A percentile compares a stretch with the other conserved stretches of the same genome.
phyloP scores from a whole-genome alignment of 2,329 filamentous ascomycete species.

The Sclerotiophoma versabilis region DNA sequence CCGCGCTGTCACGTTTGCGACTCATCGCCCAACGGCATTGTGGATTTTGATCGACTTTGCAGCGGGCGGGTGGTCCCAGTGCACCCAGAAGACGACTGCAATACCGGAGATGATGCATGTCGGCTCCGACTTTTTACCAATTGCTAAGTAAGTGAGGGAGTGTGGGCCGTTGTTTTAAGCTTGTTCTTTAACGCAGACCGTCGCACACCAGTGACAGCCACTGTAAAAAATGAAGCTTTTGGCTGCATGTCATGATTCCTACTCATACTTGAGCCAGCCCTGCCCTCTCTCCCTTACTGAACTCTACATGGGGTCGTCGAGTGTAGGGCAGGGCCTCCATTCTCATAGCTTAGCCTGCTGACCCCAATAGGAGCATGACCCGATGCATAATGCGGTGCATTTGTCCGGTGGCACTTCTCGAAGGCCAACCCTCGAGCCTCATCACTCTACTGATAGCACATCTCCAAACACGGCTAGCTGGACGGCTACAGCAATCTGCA shows the following conservation, averaged over 20 bases:
- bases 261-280: constrained; percentile 4
- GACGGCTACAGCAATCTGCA: constrained; percentile 32
- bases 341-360: constrained; percentile 22
- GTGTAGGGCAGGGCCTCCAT: constrained; percentile 40
- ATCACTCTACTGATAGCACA: constrained; percentile 34
- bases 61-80: constrained; percentile 30
- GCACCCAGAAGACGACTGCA: constrained; percentile 25
- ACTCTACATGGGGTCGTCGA: constrained; percentile 32
- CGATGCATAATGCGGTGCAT: constrained; percentile 42
- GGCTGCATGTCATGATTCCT: constrained; percentile 1
- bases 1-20: neutral
- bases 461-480: constrained; percentile 32
- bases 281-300: constrained; percentile 26
- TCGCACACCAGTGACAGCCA: constrained; percentile 22
- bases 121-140: constrained; percentile 16
- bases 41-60: constrained; percentile 44
- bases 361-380: constrained; percentile 39
- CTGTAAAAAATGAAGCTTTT: constrained; percentile 14
- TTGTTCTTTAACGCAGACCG: constrained; percentile 18
- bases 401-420: constrained; percentile 32
- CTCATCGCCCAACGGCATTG: constrained; percentile 2
- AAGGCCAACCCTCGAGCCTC: constrained; percentile 37
- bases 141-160: constrained; percentile 23
- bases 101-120: constrained; percentile 28
- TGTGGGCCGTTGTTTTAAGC: constrained; percentile 24